Evolutionary conservation across 768 basidiomycete species (phyloP).

Genomic region (Trametes punicea): DNA sequence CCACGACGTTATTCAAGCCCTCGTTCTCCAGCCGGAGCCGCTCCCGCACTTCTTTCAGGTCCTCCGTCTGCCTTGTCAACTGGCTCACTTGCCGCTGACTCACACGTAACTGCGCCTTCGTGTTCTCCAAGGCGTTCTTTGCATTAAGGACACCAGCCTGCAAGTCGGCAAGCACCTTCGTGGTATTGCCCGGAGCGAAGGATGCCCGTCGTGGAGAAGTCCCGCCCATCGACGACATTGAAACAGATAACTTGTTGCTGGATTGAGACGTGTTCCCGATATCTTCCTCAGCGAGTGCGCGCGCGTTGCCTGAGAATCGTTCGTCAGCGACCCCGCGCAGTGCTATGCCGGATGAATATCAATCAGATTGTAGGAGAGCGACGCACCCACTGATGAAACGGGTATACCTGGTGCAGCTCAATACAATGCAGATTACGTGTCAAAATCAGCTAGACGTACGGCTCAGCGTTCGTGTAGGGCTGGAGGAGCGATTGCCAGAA

Average conservation of each 20-base stretch:
- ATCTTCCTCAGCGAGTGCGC: slow-evolving; percentile 76
- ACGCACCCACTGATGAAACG: slow-evolving; percentile 73
- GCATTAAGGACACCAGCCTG: slow-evolving; percentile 81
- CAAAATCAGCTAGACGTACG: slow-evolving; percentile 49
- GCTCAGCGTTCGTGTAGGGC: slow-evolving; percentile 76
- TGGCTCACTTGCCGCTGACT: slow-evolving; percentile 83
- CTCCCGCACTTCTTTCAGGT: slow-evolving; percentile 84
- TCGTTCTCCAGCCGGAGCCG: slow-evolving; percentile 82
- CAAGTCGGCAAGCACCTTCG: slow-evolving; percentile 84
- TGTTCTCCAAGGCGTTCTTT: slow-evolving; percentile 80
- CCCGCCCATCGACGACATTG: slow-evolving; percentile 39
- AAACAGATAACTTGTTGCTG: slow-evolving; percentile 25
- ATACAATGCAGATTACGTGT: slow-evolving; percentile 2
- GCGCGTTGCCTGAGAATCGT: slow-evolving; percentile 67
- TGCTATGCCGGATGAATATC: slow-evolving; percentile 1
- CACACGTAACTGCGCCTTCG: slow-evolving; percentile 74
- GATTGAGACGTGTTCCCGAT: slow-evolving; percentile 36
- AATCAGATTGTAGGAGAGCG: neutral
- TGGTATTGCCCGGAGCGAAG: slow-evolving; percentile 74
- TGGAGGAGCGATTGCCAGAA: slow-evolving; percentile 53
- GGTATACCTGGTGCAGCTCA: slow-evolving; percentile 21
- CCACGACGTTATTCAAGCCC: slow-evolving; percentile 82
- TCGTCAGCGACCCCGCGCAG: slow-evolving; percentile 11
- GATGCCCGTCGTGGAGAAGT: slow-evolving; percentile 52
- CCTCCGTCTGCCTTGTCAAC: slow-evolving; percentile 81